phyloP scores from a whole-genome alignment of 352 stramenopile species.

The Plasmopara halstedii region DNA sequence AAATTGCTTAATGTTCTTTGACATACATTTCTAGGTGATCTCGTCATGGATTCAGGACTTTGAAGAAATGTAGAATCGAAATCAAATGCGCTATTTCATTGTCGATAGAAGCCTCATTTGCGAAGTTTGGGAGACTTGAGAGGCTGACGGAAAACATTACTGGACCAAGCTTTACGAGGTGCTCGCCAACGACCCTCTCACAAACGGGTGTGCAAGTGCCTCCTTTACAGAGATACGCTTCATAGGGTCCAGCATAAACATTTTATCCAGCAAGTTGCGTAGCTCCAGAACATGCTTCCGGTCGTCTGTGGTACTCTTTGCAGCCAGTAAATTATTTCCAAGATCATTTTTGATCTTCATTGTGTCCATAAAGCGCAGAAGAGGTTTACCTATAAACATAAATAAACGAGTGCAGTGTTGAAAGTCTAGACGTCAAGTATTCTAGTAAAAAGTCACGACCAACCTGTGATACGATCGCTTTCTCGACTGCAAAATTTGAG shows the following conservation, averaged over 20 bases:
- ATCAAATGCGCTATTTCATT: no score
- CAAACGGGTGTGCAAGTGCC: conserved; percentile 74
- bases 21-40: no score
- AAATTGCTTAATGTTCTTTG: no score
- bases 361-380: conserved; percentile 64
- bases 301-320: conserved; percentile 63
- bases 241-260: conserved; percentile 72
- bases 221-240: conserved; percentile 74
- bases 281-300: conserved; percentile 57
- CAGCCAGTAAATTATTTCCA: conserved; percentile 34
- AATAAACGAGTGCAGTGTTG: not conserved
- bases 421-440: not conserved
- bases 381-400: conserved; percentile 39
- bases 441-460: not conserved
- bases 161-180: not conserved
- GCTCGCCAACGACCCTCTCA: conserved; percentile 26
- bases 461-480: conserved; percentile 72
- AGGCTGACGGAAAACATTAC: no score
- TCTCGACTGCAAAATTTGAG: conserved; percentile 81
- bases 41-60: no score
- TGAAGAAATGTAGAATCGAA: no score
- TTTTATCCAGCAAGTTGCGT: conserved; percentile 70
- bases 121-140: no score
- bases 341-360: conserved; percentile 64
- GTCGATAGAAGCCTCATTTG: no score